Conservation (phyloP, 2,329 filamentous ascomycete species). For the Colletotrichum higginsianum region DNA sequence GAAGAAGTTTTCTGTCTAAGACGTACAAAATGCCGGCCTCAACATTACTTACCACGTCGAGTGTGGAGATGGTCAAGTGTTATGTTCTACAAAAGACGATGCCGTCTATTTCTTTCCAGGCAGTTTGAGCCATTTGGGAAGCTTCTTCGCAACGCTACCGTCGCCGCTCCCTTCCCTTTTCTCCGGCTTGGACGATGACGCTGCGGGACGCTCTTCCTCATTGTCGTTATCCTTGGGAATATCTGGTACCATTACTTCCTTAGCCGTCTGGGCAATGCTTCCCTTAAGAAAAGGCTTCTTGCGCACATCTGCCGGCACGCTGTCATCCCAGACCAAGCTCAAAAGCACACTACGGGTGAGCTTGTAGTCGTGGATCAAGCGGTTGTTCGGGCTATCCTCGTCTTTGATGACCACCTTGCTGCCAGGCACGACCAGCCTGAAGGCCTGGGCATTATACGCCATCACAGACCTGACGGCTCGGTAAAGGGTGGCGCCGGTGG, state of each 20-base stretch:
- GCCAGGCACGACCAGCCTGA: conserved; percentile 78
- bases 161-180: conserved; percentile 55
- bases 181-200: conserved; percentile 50
- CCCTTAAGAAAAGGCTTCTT: conserved; percentile 72
- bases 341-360: conserved; percentile 81
- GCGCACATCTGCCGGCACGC: conserved; percentile 69
- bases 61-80: background rate
- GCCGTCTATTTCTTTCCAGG: conserved; percentile 76
- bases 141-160: conserved; percentile 57
- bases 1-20: background rate
- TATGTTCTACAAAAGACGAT: conserved; percentile 48
- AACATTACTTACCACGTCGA: background rate
- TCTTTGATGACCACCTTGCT: conserved; percentile 65
- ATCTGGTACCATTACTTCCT: conserved; percentile 76
- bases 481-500: conserved; percentile 82
- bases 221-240: conserved; percentile 58
- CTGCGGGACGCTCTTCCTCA: conserved; percentile 52
- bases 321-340: conserved; percentile 81
- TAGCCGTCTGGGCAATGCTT: conserved; percentile 72
- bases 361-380: conserved; percentile 80
- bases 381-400: conserved; percentile 62
- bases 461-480: conserved; percentile 81
- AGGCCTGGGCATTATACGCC: conserved; percentile 73
- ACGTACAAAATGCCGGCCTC: background rate
- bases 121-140: conserved; percentile 81